Evolutionary conservation across 1,284 basidiomycete species (phyloP).

Genomic region (Tylopilus orsonianus): DNA sequence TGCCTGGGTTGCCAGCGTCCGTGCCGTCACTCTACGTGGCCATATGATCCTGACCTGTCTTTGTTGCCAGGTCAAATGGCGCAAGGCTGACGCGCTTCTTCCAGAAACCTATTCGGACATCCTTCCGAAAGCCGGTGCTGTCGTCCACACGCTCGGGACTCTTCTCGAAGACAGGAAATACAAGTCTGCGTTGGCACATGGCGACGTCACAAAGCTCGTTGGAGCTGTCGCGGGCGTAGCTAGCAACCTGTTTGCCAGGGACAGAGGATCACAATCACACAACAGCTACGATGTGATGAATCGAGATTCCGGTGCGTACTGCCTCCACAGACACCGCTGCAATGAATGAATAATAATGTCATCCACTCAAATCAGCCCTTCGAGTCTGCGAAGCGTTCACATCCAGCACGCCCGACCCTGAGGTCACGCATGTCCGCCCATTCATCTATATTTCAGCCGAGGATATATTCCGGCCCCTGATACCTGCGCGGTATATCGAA

Average conservation of each 20-base stretch:
- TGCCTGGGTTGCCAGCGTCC: constrained; percentile 78
- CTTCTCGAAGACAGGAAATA: constrained; percentile 83
- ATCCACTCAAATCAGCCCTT: constrained; percentile 49
- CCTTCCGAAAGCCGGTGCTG: constrained; percentile 66
- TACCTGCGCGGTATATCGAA: constrained; percentile 83
- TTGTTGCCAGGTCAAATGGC: constrained; percentile 75
- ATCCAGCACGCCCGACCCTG: constrained; percentile 38
- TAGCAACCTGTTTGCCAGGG: constrained; percentile 61
- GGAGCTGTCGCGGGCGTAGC: constrained; percentile 44
- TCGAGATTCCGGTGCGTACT: constrained; percentile 79
- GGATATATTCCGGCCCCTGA: constrained; percentile 85
- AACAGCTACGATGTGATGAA: constrained; percentile 78
- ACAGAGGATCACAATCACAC: too few relatives aligned
- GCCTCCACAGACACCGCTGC: constrained; percentile 5
- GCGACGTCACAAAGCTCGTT: constrained; percentile 56
- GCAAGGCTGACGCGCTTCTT: constrained; percentile 73
- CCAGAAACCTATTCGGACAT: constrained; percentile 75
- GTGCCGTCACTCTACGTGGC: not conserved
- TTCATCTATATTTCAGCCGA: constrained; percentile 97
- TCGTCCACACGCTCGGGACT: constrained; percentile 95
- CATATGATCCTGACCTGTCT: constrained; percentile 12
- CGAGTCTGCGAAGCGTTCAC: constrained; percentile 75
- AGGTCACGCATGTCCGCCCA: constrained; percentile 47
- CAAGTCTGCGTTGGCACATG: constrained; percentile 68
- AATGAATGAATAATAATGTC: constrained; percentile 13